Evolutionary conservation across 2,329 filamentous ascomycete species (phyloP).

Genomic region (Huntiella decipiens): DNA sequence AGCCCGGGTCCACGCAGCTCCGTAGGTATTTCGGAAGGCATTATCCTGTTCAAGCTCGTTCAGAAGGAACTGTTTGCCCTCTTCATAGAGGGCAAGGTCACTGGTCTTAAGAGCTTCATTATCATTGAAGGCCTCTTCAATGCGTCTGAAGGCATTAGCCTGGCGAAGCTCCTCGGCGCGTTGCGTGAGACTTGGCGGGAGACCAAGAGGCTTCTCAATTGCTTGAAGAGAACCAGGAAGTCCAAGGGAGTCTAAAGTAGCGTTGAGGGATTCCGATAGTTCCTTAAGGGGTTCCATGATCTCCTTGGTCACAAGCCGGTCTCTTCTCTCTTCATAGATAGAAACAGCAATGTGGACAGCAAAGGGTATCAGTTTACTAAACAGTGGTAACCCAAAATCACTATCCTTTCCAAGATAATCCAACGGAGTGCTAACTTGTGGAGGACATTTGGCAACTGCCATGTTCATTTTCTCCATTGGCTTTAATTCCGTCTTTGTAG

Average conservation of each 20-base stretch:
- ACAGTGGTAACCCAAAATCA: slow-evolving; percentile 68
- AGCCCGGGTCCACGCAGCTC: slow-evolving; percentile 62
- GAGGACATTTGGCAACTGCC: slow-evolving; percentile 61
- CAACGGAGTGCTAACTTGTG: slow-evolving; percentile 63
- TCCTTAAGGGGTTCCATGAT: slow-evolving; percentile 71
- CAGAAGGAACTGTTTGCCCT: slow-evolving; percentile 59
- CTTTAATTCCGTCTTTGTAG: slow-evolving; percentile 73
- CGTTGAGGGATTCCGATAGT: slow-evolving; percentile 62
- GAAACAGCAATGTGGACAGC: slow-evolving; percentile 88
- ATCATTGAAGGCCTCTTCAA: slow-evolving; percentile 67
- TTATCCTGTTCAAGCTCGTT: slow-evolving; percentile 75
- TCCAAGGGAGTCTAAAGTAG: slow-evolving; percentile 62
- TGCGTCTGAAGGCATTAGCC: slow-evolving; percentile 60
- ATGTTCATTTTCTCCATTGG: slow-evolving; percentile 74
- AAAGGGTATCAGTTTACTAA: slow-evolving; percentile 83
- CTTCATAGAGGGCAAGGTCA: slow-evolving; percentile 60
- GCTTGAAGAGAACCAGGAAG: slow-evolving; percentile 86
- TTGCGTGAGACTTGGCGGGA: slow-evolving; percentile 68
- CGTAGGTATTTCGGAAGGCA: slow-evolving; percentile 54
- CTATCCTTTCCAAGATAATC: slow-evolving; percentile 62
- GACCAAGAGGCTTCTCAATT: slow-evolving; percentile 77
- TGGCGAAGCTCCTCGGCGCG: slow-evolving; percentile 91
- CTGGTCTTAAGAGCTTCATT: slow-evolving; percentile 75
- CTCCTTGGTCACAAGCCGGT: slow-evolving; percentile 74
- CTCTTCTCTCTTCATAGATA: slow-evolving; percentile 81